Evolutionary conservation across 192 early-diverging fungal genomes (phyloP).

Genomic region (Backusella tarrabulga): DNA sequence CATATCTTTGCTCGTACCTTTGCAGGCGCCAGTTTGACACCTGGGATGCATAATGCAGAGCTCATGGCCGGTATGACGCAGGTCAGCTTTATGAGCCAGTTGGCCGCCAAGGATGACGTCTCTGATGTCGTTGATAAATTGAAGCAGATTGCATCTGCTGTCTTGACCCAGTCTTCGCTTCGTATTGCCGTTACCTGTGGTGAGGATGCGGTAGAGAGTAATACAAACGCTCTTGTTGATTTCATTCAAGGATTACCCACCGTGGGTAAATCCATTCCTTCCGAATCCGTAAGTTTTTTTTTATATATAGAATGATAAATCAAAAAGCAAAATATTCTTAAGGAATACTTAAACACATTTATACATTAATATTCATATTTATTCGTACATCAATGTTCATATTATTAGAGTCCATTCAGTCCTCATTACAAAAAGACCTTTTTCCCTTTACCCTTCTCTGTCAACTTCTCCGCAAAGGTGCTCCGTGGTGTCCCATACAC

Average conservation of each 20-base stretch:
- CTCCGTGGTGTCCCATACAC: slow-evolving; percentile 83
- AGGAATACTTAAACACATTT: neutral
- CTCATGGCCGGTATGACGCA: slow-evolving; percentile 64
- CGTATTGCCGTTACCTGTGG: slow-evolving; percentile 54
- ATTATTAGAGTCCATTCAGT: slow-evolving; percentile 35
- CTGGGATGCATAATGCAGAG: slow-evolving; percentile 49
- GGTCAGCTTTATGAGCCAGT: slow-evolving; percentile 76
- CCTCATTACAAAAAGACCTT: slow-evolving; percentile 62
- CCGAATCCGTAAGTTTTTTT: slow-evolving; percentile 11
- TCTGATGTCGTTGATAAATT: slow-evolving; percentile 60
- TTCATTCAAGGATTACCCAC: slow-evolving; percentile 42
- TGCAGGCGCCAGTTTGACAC: slow-evolving; percentile 61
- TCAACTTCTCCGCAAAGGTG: slow-evolving; percentile 79
- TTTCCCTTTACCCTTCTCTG: slow-evolving; percentile 80
- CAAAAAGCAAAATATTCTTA: neutral
- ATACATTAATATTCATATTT: no score
- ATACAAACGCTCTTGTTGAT: slow-evolving; percentile 39
- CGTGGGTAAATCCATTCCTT: neutral
- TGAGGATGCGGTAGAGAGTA: slow-evolving; percentile 45
- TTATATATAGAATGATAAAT: neutral
- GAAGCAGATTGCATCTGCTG: slow-evolving; percentile 44
- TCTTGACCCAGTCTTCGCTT: slow-evolving; percentile 46
- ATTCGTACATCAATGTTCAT: no score
- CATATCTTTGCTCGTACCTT: slow-evolving; percentile 79
- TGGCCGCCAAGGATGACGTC: slow-evolving; percentile 66